phyloP scores from a whole-genome alignment of 805 yeast species.

The Zygosaccharomyces siamensis region DNA sequence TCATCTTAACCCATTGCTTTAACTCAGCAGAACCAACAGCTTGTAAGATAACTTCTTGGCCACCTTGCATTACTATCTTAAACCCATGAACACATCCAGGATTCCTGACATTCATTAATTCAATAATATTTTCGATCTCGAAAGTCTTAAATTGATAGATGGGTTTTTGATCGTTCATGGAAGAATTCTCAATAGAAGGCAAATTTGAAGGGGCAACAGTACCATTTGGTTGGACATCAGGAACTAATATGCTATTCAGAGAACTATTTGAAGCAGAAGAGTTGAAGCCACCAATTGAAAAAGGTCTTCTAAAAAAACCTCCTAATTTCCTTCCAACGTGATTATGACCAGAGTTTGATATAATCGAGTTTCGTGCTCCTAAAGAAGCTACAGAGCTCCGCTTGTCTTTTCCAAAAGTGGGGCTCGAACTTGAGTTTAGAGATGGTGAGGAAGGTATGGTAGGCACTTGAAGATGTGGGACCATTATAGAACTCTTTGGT shows the following conservation, averaged over 20 bases:
- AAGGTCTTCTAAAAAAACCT: slow-evolving; percentile 61
- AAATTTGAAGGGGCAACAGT: slow-evolving; percentile 46
- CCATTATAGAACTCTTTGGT: slow-evolving; percentile 18
- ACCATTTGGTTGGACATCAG: slow-evolving; percentile 38
- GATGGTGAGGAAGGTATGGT: slow-evolving; percentile 5
- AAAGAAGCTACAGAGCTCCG: slow-evolving; percentile 25
- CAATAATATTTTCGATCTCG: slow-evolving; percentile 36
- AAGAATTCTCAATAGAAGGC: slow-evolving; percentile 48
- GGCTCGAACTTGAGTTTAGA: slow-evolving; percentile 3
- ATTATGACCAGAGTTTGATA: slow-evolving; percentile 18
- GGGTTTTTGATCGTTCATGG: slow-evolving; percentile 47
- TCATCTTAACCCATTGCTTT: slow-evolving; percentile 63
- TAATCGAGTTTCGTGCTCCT: slow-evolving; percentile 20
- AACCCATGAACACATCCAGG: slow-evolving; percentile 30
- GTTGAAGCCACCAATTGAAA: slow-evolving; percentile 45
- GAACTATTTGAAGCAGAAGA: slow-evolving; percentile 30
- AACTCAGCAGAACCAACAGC: slow-evolving; percentile 57
- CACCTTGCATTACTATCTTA: slow-evolving; percentile 42
- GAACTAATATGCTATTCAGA: slow-evolving; percentile 30
- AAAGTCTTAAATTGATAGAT: slow-evolving; percentile 41
- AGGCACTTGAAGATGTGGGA: slow-evolving; percentile 13
- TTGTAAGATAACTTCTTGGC: slow-evolving; percentile 61
- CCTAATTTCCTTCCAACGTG: slow-evolving; percentile 45
- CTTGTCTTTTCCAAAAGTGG: slow-evolving; percentile 20
- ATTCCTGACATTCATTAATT: slow-evolving; percentile 35